A percentile compares a stretch with the other conserved stretches of the same genome.
These are phyloP conservation scores for Coemansia nantahalensis DNA, from an alignment of 192 early-diverging fungal species.

Conservation along the genomic window DNA sequence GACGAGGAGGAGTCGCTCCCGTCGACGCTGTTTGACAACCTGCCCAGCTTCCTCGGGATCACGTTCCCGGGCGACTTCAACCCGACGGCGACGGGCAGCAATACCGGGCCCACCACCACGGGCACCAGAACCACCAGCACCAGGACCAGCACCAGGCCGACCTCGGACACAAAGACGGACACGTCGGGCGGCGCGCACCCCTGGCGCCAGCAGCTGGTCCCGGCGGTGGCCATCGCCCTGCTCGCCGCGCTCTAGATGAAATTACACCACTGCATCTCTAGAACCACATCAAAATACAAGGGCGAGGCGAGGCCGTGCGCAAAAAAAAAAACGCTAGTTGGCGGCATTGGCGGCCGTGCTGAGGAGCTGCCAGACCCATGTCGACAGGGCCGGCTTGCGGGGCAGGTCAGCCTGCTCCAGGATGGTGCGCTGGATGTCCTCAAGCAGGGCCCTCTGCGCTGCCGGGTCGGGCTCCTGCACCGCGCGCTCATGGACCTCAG, in stretches of 20 bases:
- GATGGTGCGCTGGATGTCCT: constrained; percentile 11
- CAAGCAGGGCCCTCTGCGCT: background rate
- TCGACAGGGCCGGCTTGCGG: constrained; percentile 23
- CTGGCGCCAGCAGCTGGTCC: too few relatives aligned
- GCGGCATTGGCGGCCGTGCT: background rate
- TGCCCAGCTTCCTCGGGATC: constrained; percentile 26
- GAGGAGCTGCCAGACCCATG: constrained; percentile 31
- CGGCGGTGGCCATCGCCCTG: too few relatives aligned
- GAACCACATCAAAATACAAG: too few relatives aligned
- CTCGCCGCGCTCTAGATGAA: too few relatives aligned
- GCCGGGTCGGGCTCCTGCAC: constrained; percentile 1
- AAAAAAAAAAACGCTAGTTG: too few relatives aligned
- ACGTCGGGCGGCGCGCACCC: too few relatives aligned
- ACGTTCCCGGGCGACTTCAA: constrained; percentile 17
- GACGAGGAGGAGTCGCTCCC: constrained; percentile 33
- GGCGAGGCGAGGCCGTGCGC: too few relatives aligned
- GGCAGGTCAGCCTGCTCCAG: constrained; percentile 16
- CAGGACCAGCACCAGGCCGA: too few relatives aligned
- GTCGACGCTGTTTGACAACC: constrained; percentile 16
- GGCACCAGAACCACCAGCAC: too few relatives aligned
- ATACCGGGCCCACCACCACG: too few relatives aligned
- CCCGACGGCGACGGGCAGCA: background rate
- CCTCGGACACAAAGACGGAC: too few relatives aligned
- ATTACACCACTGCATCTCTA: too few relatives aligned
- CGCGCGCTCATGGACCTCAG: background rate